A percentile compares a stretch with the other conserved stretches of the same genome.
phyloP scores from a whole-genome alignment of 306 rosid species.

The Cajanus cajan region DNA sequence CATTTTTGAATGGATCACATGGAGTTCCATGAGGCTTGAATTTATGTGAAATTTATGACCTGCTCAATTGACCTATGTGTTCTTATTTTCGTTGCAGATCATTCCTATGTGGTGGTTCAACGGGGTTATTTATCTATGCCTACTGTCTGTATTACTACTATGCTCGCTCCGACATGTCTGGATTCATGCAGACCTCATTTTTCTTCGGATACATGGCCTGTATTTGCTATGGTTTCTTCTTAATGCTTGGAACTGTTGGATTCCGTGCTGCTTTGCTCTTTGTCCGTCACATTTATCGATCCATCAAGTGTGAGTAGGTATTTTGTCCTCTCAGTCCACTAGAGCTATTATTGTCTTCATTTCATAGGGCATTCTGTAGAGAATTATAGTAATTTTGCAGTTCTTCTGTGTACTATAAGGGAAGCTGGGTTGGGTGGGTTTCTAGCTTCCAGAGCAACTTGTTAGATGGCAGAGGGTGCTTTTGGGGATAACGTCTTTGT shows the following conservation, averaged over 20 bases:
- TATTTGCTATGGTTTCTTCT: conserved; percentile 54
- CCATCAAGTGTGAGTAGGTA: conserved; percentile 57
- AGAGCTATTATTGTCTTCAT: conserved; percentile 31
- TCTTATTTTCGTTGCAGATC: conserved; percentile 37
- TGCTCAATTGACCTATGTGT: conserved; percentile 21
- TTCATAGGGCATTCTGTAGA: conserved; percentile 55
- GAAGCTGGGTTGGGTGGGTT: conserved; percentile 44
- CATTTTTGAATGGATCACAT: neutral
- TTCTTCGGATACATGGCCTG: conserved; percentile 59
- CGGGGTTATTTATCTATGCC: conserved; percentile 50
- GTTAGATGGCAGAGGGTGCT: conserved; percentile 43
- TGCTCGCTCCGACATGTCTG: conserved; percentile 52
- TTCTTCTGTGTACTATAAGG: conserved; percentile 42
- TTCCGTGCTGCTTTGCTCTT: conserved; percentile 48
- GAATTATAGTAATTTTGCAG: conserved; percentile 64
- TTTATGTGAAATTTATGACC: neutral
- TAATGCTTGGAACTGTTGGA: conserved; percentile 47
- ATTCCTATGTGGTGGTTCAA: conserved; percentile 54
- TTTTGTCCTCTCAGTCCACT: conserved; percentile 27
- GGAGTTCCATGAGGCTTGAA: neutral
- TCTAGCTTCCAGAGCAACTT: conserved; percentile 48
- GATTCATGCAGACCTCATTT: conserved; percentile 55
- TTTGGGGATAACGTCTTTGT: conserved; percentile 54
- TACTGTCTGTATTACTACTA: conserved; percentile 53
- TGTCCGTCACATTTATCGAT: conserved; percentile 50